Evolutionary conservation across 2,329 filamentous ascomycete genomes (phyloP).

Genomic region (Ophiostoma fasciatum): DNA sequence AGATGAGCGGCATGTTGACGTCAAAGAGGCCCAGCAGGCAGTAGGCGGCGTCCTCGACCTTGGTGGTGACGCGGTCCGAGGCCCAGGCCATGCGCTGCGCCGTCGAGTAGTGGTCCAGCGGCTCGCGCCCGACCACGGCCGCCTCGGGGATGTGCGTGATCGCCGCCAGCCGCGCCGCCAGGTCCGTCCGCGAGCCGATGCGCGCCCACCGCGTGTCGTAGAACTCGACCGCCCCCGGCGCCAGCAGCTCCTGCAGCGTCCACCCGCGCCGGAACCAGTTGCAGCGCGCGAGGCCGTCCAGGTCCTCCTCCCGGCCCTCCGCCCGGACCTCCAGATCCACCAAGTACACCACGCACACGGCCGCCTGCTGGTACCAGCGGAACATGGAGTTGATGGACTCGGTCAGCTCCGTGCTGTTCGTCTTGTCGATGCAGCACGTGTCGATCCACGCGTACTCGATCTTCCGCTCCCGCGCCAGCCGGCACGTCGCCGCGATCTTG

Average conservation of each 20-base stretch:
- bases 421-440: constrained; percentile 14
- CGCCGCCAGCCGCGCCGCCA: constrained; percentile 7
- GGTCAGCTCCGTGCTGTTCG: constrained; percentile 8
- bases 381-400: constrained; percentile 14
- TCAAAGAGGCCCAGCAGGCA: constrained; percentile 12
- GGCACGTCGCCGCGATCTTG: constrained; percentile 3
- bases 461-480: constrained; percentile 1
- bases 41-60: constrained; percentile 12
- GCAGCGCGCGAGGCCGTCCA: background rate
- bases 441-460: constrained; percentile 11
- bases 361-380: constrained; percentile 7
- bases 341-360: constrained; percentile 8
- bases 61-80: constrained; percentile 5
- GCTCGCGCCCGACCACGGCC: constrained; percentile 7
- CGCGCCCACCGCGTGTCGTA: constrained; percentile 16
- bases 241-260: constrained; percentile 54
- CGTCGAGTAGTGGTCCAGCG: constrained; percentile 5
- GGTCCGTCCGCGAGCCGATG: constrained; percentile 14
- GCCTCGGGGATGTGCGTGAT: constrained; percentile 13
- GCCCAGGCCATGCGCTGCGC: constrained; percentile 13
- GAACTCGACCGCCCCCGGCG: constrained; percentile 17
- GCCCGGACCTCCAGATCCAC: constrained; percentile 3
- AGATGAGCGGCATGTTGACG: constrained; percentile 11
- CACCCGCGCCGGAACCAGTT: constrained; percentile 30
- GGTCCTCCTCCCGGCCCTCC: background rate